Evolutionary conservation across 2,329 filamentous ascomycete genomes (phyloP).

Genomic region (Fusarium tjaetaba): DNA sequence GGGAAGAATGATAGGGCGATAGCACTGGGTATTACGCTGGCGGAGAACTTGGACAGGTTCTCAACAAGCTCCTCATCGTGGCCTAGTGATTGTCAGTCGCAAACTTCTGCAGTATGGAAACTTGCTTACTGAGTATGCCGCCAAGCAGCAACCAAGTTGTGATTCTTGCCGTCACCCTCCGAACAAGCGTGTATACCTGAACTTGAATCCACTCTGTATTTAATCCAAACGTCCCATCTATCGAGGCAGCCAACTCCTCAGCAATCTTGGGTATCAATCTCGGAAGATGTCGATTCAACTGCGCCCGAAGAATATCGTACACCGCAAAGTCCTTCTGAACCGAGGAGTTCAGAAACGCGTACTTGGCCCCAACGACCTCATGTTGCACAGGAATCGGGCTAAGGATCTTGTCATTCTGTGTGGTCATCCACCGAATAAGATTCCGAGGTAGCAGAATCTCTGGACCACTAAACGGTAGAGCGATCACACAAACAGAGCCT

Average conservation of each 20-base stretch:
- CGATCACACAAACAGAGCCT: not conserved
- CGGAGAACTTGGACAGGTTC: too few species aligned
- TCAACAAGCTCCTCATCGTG: too few species aligned
- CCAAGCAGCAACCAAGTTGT: too few species aligned
- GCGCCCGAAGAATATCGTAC: not conserved
- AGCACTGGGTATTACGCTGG: too few species aligned
- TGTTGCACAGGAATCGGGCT: not conserved
- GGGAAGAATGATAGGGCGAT: too few species aligned
- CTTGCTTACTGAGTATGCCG: too few species aligned
- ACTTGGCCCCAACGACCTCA: not conserved
- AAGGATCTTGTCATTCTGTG: not conserved
- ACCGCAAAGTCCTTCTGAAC: not conserved
- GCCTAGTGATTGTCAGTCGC: too few species aligned
- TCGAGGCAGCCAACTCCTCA: fast-evolving
- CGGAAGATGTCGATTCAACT: not conserved
- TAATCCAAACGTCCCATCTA: too few species aligned
- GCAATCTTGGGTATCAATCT: fast-evolving
- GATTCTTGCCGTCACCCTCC: too few species aligned
- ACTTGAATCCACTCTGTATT: too few species aligned
- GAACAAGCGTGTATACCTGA: too few species aligned
- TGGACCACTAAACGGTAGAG: not conserved
- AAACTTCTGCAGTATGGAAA: fast-evolving
- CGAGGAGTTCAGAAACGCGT: fast-evolving
- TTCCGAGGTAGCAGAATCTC: not conserved
- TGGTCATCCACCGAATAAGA: not conserved